Evolutionary conservation across 2,329 filamentous ascomycete species (phyloP).

Genomic region (Talaromyces sp.): DNA sequence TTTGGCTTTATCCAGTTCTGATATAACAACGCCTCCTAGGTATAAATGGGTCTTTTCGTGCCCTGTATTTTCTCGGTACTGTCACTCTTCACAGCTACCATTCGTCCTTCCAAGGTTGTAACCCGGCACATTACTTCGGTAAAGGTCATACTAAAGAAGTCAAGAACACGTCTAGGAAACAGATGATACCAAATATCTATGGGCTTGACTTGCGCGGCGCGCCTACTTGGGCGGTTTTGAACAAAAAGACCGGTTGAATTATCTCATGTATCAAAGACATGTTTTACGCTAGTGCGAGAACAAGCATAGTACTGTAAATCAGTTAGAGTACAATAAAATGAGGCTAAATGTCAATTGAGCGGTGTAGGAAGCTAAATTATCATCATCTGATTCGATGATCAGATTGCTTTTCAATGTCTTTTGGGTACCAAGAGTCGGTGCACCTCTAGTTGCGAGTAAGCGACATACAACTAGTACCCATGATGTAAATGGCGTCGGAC

Average conservation of each 20-base stretch:
- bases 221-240: neutral
- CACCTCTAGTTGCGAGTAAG: neutral
- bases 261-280: neutral
- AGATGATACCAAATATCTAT: too few relatives aligned
- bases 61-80: too few relatives aligned
- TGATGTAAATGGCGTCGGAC: neutral
- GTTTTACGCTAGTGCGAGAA: neutral
- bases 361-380: conserved; percentile 3
- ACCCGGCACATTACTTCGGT: too few relatives aligned
- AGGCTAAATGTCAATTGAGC: conserved; percentile 1
- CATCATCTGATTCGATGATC: neutral
- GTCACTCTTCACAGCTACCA: too few relatives aligned
- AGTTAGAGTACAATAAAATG: neutral
- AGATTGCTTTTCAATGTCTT: neutral
- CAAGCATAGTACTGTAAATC: neutral
- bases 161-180: too few relatives aligned
- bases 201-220: neutral
- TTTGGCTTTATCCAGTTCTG: neutral
- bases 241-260: neutral
- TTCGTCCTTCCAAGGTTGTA: too few relatives aligned
- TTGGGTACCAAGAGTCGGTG: neutral
- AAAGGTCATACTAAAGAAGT: too few relatives aligned
- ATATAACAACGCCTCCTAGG: too few relatives aligned
- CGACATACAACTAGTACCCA: neutral
- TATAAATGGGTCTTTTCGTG: too few relatives aligned